Conservation (phyloP, 139 green algal genomes). For the Chlamydomonas sphaeroides region DNA sequence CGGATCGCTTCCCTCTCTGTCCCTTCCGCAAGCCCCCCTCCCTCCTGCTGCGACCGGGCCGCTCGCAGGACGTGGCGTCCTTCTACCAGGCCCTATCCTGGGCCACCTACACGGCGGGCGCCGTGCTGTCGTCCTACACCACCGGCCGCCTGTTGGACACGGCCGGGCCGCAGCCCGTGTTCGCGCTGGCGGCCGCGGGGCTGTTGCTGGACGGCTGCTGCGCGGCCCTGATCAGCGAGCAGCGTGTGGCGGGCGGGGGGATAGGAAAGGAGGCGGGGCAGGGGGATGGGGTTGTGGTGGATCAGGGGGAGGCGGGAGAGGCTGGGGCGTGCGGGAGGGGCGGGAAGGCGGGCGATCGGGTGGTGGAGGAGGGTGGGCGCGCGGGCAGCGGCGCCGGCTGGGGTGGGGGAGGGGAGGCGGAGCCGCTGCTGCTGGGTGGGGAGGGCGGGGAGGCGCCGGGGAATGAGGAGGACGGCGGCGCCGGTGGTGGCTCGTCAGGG, state of each 20-base stretch:
- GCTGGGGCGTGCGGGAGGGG: too few relatives aligned
- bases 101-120: conserved; percentile 72
- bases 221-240: not conserved
- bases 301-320: too few relatives aligned
- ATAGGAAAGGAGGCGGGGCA: too few relatives aligned
- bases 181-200: conserved; percentile 25
- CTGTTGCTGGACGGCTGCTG: conserved; percentile 4
- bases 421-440: too few relatives aligned
- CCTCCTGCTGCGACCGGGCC: too few relatives aligned
- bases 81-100: conserved; percentile 89
- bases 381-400: too few relatives aligned
- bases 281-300: too few relatives aligned
- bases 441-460: too few relatives aligned
- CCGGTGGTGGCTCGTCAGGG: too few relatives aligned
- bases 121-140: conserved; percentile 79
- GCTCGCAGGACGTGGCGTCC: conserved; percentile 50
- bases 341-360: not conserved
- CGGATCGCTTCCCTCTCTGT: too few relatives aligned
- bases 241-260: not conserved
- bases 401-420: too few relatives aligned
- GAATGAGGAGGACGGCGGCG: not conserved
- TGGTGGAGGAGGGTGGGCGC: not conserved
- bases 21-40: too few relatives aligned
- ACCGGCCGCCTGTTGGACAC: conserved; percentile 55
- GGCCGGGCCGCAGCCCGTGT: conserved; percentile 23